Base-by-base conservation (phyloP, 139 green algal genomes). In the Ostreobium quekettii region DNA sequence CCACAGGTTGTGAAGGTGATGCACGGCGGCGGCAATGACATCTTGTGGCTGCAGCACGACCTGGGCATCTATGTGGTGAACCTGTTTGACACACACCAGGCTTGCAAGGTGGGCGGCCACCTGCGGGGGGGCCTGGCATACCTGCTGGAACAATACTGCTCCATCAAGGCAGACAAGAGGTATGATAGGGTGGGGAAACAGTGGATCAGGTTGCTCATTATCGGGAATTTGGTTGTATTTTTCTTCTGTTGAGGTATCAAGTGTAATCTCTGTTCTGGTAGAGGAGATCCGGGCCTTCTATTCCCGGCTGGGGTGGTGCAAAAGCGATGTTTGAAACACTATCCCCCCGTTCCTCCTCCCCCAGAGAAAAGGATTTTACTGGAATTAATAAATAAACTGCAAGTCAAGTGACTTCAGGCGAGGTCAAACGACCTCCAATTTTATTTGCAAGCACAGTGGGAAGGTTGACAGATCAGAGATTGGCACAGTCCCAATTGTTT, bases 71-170 rank as follows among this genome's bases (percentile, higher is more conserved):
- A 89, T 77, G 26, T 97, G 1, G 83, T 84, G 63, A 97, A 96
- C 81, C 63, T 98, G 57, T 97, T 98, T 70, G 93, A 98, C 80
- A 98, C 91, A 8, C 85, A 95, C 75, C 85, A 95, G 76, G 92
- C 92, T 0, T 68, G 81, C 2, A 64, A 84, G 1, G 80, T 91
- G 71, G 76, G 94, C 36, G 46, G 60, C 26, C 62, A 83, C n/a
- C 76, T 72, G 1, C 70, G 35, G 48, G 53, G 75, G 47, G 84
- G 84, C 22, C 76, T 98, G 48, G 89, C 76, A 0, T 79, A 86
- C 75, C 80, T 97, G 47, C 85, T 98, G 36, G 48, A 93, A 61
- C 72, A 83, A 33, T 85, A 79, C 56, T 95, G 85, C 73, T 61
- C 39, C 26, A 73, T 90, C 48, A 49, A 61, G 67, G 65, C 81